Percentiles rank a stretch among this genome's conserved stretches.
These are phyloP conservation scores for Chaetomium globosum DNA, from an alignment of 2,329 filamentous ascomycete species.

Conservation along the genomic window DNA sequence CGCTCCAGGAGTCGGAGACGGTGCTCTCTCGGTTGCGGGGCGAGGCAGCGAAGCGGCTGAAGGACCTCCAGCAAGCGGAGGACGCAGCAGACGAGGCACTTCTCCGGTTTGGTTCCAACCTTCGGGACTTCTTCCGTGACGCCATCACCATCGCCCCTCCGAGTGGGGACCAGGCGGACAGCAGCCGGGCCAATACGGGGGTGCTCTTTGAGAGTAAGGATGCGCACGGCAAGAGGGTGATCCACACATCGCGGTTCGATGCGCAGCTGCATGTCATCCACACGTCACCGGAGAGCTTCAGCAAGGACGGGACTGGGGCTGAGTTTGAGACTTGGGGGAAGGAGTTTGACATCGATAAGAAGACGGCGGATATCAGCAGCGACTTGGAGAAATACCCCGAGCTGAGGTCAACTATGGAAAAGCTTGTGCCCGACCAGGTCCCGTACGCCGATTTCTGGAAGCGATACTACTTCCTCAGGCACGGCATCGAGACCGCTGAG, in stretches of 20 bases:
- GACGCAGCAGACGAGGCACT: constrained; percentile 96
- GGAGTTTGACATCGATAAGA: constrained; percentile 76
- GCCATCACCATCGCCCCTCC: constrained; percentile 87
- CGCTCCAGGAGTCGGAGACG: constrained; percentile 56
- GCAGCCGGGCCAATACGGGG: constrained; percentile 45
- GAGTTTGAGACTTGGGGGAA: constrained; percentile 75
- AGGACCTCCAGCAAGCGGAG: constrained; percentile 87
- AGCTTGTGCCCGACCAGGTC: constrained; percentile 89
- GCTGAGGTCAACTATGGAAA: constrained; percentile 87
- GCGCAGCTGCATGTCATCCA: constrained; percentile 96
- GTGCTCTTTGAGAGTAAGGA: constrained; percentile 95
- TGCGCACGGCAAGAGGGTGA: constrained; percentile 83
- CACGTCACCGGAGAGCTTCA: constrained; percentile 78
- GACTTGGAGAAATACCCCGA: constrained; percentile 88
- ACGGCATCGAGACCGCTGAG: constrained; percentile 92
- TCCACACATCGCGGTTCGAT: constrained; percentile 92
- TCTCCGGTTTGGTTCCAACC: constrained; percentile 84
- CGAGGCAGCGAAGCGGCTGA: constrained; percentile 80
- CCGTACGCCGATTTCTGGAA: constrained; percentile 90
- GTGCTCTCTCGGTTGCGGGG: constrained; percentile 75
- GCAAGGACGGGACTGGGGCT: constrained; percentile 73
- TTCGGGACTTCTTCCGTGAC: constrained; percentile 86
- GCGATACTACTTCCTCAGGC: constrained; percentile 91
- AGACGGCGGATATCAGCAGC: constrained; percentile 78
- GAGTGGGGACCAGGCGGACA: constrained; percentile 48